These are phyloP conservation scores for Nannizziopsis arthrosporioides DNA, from an alignment of 2,329 filamentous ascomycete genomes.

Conservation along the genomic window DNA sequence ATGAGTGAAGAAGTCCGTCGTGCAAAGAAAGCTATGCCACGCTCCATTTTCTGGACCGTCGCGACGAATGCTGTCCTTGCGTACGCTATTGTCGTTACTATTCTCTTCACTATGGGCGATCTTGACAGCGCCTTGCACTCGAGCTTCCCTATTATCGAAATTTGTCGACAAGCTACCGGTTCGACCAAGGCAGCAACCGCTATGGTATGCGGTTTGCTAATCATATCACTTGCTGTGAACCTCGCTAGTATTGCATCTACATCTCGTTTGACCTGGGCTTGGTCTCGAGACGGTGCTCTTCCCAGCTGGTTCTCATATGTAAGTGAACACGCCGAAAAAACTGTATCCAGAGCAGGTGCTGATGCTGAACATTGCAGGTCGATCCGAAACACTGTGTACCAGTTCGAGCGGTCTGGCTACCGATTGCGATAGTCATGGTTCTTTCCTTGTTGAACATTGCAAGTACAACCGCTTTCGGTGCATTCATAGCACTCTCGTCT, in stretches of 20 bases:
- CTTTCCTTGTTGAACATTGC: slow-evolving; percentile 33
- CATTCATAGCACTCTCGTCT: slow-evolving; percentile 31
- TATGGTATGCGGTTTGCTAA: slow-evolving; percentile 30
- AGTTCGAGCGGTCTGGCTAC: slow-evolving; percentile 28
- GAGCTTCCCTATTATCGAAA: slow-evolving; percentile 35
- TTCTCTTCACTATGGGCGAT: slow-evolving; percentile 37
- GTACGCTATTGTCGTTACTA: slow-evolving; percentile 32
- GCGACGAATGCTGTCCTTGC: slow-evolving; percentile 35
- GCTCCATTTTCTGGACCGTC: slow-evolving; percentile 36
- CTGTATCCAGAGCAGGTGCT: slow-evolving; percentile 8
- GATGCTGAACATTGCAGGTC: slow-evolving; percentile 19
- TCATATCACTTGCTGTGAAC: slow-evolving; percentile 31
- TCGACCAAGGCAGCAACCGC: slow-evolving; percentile 33
- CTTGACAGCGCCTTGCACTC: slow-evolving; percentile 25
- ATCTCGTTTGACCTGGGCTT: slow-evolving; percentile 41
- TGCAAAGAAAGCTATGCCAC: slow-evolving; percentile 37
- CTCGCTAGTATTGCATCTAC: slow-evolving; percentile 38
- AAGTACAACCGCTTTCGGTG: slow-evolving; percentile 29
- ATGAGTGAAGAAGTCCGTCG: slow-evolving; percentile 38
- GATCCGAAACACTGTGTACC: slow-evolving; percentile 27
- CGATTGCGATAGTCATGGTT: slow-evolving; percentile 23
- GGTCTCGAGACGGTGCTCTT: slow-evolving; percentile 39
- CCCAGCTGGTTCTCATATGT: slow-evolving; percentile 29
- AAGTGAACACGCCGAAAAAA: not conserved
- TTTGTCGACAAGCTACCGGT: slow-evolving; percentile 32